Base-by-base conservation (phyloP, 805 yeast species). In the Candida piceae region DNA sequence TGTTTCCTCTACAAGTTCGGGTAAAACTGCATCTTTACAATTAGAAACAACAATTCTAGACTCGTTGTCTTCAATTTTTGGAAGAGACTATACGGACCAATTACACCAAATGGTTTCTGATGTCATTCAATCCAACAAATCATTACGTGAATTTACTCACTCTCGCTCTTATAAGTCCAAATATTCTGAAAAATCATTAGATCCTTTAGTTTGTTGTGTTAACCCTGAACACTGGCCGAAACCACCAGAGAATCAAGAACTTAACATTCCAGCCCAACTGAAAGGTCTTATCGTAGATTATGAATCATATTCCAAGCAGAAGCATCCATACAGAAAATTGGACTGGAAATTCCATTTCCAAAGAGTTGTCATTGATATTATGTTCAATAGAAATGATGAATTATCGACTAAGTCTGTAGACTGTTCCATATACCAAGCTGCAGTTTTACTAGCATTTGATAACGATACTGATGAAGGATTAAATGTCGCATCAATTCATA, bases 321-420 rank as follows among this genome's bases (percentile, higher is more conserved):
- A 35, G 7, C 33, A 42, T 20, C 34, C 34, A 8, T 33, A 46
- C 8, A 30, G 41, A 17, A 52, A 37, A 4, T 50, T 69, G 12
- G 64, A 68, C 40, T 71, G 76, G 77, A 57, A 54, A 35, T 64
- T 58, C 33, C 57, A 65, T 13, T 50, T 70, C 13, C 76, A 72
- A 35, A 69, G 68, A 40, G 40, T 71, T 15, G 45, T 50, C 0
- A 53, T 72, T 12, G 40, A 44, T 11, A 60, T 60, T 2, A 40
- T 49, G 16, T 69, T 70, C 42, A 50, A 51, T 12, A 41, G 42
- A 10, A 65, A 60, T 0, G 31, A 47, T 7, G 31, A 33, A 7
- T 19, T 20, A 2, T 37, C 48, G 9, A 10, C 32, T 6, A 48
- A 46, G 27, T 26, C 46, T 11, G 31, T 53, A 13, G 55, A 53